Evolutionary conservation across 1,284 basidiomycete genomes (phyloP), one percentile per base, ranked within the genome.

Genomic region (Cryptococcus jaspeensis): DNA sequence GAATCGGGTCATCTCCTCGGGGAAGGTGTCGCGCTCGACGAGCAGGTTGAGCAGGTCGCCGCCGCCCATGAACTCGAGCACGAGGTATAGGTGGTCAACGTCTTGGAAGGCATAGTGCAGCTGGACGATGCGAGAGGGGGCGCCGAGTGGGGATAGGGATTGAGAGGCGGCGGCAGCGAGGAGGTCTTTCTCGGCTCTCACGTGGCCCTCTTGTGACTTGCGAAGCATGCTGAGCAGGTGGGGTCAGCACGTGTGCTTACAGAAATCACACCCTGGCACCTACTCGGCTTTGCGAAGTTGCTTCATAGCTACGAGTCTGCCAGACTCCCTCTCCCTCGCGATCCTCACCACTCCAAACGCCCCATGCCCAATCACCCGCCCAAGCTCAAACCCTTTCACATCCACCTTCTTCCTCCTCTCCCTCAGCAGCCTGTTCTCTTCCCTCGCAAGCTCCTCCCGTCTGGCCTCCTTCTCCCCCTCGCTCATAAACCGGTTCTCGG

Each of bases 331-430:
- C 76, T 97, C 92, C 75, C 83, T 86, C 47, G 96, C 93, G 51
- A 99, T 84, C 20, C 88, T 89, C 6, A 99, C 95, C 46, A 98
- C 93, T 2, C 94, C 95, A 78, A 98, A 99, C 6, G 95, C 94
- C 68, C 93, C 94, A 74, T 96, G 92, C 43, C 95, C 94, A 71
- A 98, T 96, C 47, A 92, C 93, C 81, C 96, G 90, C 64, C 97
- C 84, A 75, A 90, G 89, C 62, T 86, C 83, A 76, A 98, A 98
- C 39, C 87, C 87, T 66, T 85, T 89, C 53, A 86, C 86, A 69
- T 90, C 88, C 43, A 97, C 88, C 72, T 88, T 88, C 48, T 83
- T 83, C 64, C 93, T 83, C 59, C 85, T 82, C 66, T 93, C 91
- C 49, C 93, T 85, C 68, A 97, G 81, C 75, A 94, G 89, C 49